phyloP scores from a whole-genome alignment of 1,284 basidiomycete species.

The Flammula alnicola region DNA sequence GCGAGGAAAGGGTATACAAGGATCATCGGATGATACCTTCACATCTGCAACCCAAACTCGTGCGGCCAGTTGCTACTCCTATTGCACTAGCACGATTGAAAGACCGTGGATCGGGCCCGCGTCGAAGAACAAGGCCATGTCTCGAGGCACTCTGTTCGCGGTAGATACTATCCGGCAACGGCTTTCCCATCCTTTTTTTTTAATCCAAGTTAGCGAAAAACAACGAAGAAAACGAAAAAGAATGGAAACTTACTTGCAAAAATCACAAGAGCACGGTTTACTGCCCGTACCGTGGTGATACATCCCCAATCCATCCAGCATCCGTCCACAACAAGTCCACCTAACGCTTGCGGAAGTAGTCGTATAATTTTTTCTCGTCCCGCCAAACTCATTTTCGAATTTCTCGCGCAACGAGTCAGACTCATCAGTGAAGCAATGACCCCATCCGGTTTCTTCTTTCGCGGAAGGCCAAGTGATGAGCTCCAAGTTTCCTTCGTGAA shows the following conservation, averaged over 20 bases:
- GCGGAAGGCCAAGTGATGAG: constrained; percentile 8
- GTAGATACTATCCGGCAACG: constrained; percentile 36
- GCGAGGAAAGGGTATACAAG: too few relatives aligned
- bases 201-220: background rate
- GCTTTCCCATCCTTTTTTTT: constrained; percentile 35
- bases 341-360: constrained; percentile 37
- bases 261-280: constrained; percentile 42
- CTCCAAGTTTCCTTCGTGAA: background rate
- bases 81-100: constrained; percentile 25
- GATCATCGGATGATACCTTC: too few relatives aligned
- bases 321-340: constrained; percentile 42
- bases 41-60: constrained; percentile 31
- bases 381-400: constrained; percentile 32
- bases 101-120: constrained; percentile 40
- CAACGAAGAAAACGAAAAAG: background rate
- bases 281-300: constrained; percentile 46
- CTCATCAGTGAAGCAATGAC: constrained; percentile 25
- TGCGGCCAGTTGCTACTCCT: constrained; percentile 22
- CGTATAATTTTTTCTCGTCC: constrained; percentile 33
- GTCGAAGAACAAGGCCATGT: constrained; percentile 35
- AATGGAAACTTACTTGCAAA: constrained; percentile 42
- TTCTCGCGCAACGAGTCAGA: constrained; percentile 30
- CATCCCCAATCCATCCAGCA: constrained; percentile 38
- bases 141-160: constrained; percentile 30
- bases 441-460: constrained; percentile 29